A percentile compares a stretch with the other conserved stretches of the same genome.
Evolutionary conservation across 208 protist genomes (phyloP).

Genomic region (Trichomonas gallinae): DNA sequence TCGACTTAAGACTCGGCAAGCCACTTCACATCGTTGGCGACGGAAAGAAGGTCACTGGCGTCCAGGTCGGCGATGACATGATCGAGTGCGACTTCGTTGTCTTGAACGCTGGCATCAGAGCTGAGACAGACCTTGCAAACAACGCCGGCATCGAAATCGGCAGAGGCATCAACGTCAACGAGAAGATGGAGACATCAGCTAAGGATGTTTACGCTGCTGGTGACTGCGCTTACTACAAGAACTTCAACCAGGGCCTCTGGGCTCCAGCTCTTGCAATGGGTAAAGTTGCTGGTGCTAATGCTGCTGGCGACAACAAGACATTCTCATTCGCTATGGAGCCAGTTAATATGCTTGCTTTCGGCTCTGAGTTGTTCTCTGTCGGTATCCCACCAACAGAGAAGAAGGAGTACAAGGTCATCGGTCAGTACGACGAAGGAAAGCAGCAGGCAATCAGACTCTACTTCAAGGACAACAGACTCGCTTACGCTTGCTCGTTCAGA

Average conservation of each 20-base stretch:
- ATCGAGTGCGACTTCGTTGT: neutral
- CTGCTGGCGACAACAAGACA: neutral
- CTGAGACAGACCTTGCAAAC: neutral
- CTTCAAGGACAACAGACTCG: neutral
- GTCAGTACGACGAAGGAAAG: neutral
- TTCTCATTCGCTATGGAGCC: neutral
- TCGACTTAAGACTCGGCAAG: neutral
- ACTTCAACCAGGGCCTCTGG: neutral
- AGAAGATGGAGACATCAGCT: neutral
- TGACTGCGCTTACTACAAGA: neutral
- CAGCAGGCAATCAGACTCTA: neutral
- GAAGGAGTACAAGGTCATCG: neutral
- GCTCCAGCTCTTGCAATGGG: neutral
- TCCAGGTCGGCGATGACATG: neutral
- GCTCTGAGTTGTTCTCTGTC: neutral
- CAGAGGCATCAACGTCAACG: neutral
- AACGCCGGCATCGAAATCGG: neutral
- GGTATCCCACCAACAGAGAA: neutral
- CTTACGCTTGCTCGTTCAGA: neutral
- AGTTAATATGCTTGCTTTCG: neutral
- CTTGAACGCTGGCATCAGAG: neutral
- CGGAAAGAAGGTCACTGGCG: neutral
- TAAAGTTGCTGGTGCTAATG: conserved; percentile 8
- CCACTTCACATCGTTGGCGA: neutral
- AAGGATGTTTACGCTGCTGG: neutral